These are phyloP conservation scores for Beauveria brongniartii DNA, from an alignment of 2,329 filamentous ascomycete species.

Conservation along the genomic window DNA sequence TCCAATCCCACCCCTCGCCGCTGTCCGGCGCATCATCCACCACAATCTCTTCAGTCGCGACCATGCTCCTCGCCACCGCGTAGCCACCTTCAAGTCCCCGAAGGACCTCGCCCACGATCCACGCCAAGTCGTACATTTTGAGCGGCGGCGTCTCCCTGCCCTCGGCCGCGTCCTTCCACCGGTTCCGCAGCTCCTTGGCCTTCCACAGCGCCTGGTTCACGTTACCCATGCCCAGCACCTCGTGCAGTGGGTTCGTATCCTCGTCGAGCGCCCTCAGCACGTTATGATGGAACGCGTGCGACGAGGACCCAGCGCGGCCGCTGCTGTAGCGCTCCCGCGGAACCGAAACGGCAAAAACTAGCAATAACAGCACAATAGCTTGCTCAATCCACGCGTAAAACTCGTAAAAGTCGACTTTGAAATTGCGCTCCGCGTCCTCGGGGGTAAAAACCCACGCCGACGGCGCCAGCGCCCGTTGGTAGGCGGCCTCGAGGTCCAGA, in stretches of 20 bases:
- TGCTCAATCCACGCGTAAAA: constrained; percentile 68
- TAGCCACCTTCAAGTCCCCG: constrained; percentile 52
- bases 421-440: constrained; percentile 55
- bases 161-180: constrained; percentile 62
- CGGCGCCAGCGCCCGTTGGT: constrained; percentile 40
- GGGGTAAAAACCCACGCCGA: constrained; percentile 25
- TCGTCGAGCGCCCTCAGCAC: constrained; percentile 55
- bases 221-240: constrained; percentile 44
- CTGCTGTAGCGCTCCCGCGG: constrained; percentile 18
- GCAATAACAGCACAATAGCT: constrained; percentile 58
- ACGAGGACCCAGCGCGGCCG: constrained; percentile 10
- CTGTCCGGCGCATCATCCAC: constrained; percentile 9
- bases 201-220: constrained; percentile 51
- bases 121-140: constrained; percentile 52
- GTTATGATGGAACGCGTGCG: constrained; percentile 60
- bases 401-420: constrained; percentile 72
- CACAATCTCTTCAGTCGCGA: constrained; percentile 9
- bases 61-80: constrained; percentile 40
- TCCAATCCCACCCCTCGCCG: constrained; percentile 43
- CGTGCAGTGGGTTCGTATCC: constrained; percentile 47
- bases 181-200: constrained; percentile 63
- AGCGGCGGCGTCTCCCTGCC: constrained; percentile 32
- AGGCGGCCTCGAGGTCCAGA: constrained; percentile 49
- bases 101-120: constrained; percentile 51
- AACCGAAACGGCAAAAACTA: constrained; percentile 52